Percentiles rank a stretch among this genome's conserved stretches.
phyloP scores from a whole-genome alignment of 129 eudicot genomes.

The Oenanthe sinensis region DNA sequence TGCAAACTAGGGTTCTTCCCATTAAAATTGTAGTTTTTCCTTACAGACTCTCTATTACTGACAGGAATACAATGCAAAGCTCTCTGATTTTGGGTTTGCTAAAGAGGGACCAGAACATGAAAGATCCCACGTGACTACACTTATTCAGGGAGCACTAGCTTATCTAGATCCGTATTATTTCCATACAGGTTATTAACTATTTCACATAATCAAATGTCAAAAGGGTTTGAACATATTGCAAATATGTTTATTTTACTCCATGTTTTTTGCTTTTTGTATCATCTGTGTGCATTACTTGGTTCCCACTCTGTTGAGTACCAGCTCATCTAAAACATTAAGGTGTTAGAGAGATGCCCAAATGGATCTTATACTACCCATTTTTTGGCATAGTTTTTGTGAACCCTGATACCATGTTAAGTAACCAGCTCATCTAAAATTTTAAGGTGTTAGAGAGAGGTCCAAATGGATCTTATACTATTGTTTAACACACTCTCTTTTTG shows the following conservation, averaged over 20 bases:
- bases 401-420: no score
- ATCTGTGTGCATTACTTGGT: neutral
- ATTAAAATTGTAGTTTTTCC: neutral
- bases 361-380: no score
- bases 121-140: neutral
- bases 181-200: neutral
- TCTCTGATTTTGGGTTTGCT: neutral
- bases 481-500: neutral
- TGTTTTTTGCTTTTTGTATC: neutral
- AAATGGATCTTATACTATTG: no score
- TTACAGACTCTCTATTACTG: neutral
- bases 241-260: no score
- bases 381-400: no score
- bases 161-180: neutral
- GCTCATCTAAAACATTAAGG: no score
- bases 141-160: neutral
- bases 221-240: neutral
- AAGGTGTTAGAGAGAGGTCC: no score
- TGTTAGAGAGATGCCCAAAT: no score
- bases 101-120: neutral
- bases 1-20: neutral
- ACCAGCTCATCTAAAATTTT: no score
- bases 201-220: neutral
- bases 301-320: no score
- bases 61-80: neutral